Evolutionary conservation across 306 rosid species (phyloP), one percentile per base, ranked within the genome.

Genomic region (Crataegus laevigata): DNA sequence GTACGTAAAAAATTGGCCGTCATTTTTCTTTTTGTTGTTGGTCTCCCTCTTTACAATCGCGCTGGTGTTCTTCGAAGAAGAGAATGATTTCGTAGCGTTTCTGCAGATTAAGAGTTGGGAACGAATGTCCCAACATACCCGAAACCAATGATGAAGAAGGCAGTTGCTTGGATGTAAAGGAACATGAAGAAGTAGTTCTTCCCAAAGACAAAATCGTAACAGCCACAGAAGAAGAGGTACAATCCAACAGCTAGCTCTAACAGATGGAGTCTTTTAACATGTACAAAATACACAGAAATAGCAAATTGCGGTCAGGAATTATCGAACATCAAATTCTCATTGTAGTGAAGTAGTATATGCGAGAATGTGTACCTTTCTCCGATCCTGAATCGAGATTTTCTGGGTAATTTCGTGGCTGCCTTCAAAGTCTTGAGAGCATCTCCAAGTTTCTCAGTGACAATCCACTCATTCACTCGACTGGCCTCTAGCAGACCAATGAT

Each of bases 401-500:
- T 87, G 21, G 85, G 74, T 50, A 82, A 68, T 84, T 91, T 89
- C 1, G 78, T 12, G 5, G 68, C 72, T 34, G 65, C 63, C 83
- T 88, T 91, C 45, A 65, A 13, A 50, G 66, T 70, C 82, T 88
- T 91, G 29, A 89, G 85, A 71, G 87, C 86, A 77, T 87, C 93
- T 75, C 98, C 98, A 59, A 91, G 88, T 71, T 93, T 93, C 81
- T 89, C 96, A 2, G 98, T 93, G 62, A 93, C 97, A 67, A 93
- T 80, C 97, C 97, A 93, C 72, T 93, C 98, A 51, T 93, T 91
- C 73, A 86, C 97, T 64, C 94, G 65, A 71, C 83, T 87, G 12
- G 85, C 61, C 83, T 88, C 96, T 51, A 93, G 72, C 24, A 93
- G 84, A 61, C 98, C 97, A 8, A 91, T 91, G 69, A 91, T 73